Evolutionary conservation across 768 basidiomycete species (phyloP).

Genomic region (Hydnum rufescens): DNA sequence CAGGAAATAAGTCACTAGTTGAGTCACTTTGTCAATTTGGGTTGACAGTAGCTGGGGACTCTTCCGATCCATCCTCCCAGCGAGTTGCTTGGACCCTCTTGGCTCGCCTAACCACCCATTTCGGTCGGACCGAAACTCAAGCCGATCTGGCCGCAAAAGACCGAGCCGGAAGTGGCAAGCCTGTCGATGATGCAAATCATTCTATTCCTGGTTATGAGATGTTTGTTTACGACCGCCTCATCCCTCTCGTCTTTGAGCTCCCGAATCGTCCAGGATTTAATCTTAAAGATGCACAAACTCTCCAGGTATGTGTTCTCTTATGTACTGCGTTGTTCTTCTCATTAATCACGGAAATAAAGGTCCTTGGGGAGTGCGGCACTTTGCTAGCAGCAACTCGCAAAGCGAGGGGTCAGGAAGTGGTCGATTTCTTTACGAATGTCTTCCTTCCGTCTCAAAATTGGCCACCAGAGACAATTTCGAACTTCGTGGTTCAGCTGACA

Average conservation of each 20-base stretch:
- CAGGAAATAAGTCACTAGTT: constrained; percentile 40
- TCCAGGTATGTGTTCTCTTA: constrained; percentile 35
- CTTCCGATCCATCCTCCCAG: constrained; percentile 55
- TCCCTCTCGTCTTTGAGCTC: constrained; percentile 68
- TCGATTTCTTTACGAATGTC: constrained; percentile 53
- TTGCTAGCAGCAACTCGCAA: constrained; percentile 62
- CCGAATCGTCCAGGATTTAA: constrained; percentile 66
- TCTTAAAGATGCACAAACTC: constrained; percentile 70
- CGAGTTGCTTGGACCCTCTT: constrained; percentile 69
- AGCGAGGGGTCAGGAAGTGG: constrained; percentile 62
- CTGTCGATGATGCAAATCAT: constrained; percentile 18
- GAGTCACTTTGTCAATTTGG: constrained; percentile 61
- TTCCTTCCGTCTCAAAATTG: constrained; percentile 82
- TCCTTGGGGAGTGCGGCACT: constrained; percentile 73
- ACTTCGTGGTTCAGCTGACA: constrained; percentile 58
- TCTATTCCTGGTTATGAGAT: constrained; percentile 74
- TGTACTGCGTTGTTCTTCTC: background rate
- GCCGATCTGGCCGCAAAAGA: constrained; percentile 20
- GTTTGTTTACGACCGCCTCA: constrained; percentile 71
- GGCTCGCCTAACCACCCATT: constrained; percentile 39
- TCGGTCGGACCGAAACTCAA: constrained; percentile 31
- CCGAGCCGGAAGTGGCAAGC: constrained; percentile 8
- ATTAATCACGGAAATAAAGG: constrained; percentile 25
- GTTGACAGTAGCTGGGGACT: constrained; percentile 49
- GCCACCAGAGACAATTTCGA: constrained; percentile 54